These are phyloP conservation scores for Trichoderma cornu-damae DNA, from an alignment of 2,329 filamentous ascomycete species.

Conservation along the genomic window DNA sequence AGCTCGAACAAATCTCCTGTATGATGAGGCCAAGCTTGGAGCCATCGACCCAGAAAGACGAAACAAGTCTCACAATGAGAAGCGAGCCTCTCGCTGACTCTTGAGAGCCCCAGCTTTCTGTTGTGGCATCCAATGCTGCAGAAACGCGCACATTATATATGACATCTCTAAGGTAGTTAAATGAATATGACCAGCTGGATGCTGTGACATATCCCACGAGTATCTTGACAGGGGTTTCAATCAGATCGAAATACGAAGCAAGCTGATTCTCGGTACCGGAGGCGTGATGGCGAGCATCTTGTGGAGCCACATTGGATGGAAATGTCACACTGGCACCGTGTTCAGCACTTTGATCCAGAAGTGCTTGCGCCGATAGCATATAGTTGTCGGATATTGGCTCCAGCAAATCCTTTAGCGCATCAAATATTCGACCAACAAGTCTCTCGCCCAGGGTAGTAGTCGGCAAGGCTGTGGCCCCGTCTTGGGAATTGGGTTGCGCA, in stretches of 20 bases:
- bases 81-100: constrained; percentile 52
- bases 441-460: constrained; percentile 44
- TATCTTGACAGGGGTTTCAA: constrained; percentile 51
- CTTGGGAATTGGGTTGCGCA: constrained; percentile 32
- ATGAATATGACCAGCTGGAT: constrained; percentile 56
- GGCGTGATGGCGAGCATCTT: constrained; percentile 20
- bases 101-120: constrained; percentile 34
- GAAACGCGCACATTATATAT: constrained; percentile 48
- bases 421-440: constrained; percentile 51
- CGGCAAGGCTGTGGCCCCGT: constrained; percentile 20
- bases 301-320: constrained; percentile 21
- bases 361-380: constrained; percentile 50
- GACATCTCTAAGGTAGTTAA: constrained; percentile 53
- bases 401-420: constrained; percentile 52
- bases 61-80: constrained; percentile 53
- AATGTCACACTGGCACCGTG: constrained; percentile 35
- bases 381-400: constrained; percentile 55
- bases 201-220: constrained; percentile 61
- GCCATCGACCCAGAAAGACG: constrained; percentile 60
- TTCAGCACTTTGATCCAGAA: constrained; percentile 49
- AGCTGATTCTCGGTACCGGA: constrained; percentile 24
- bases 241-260: constrained; percentile 38
- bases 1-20: constrained; percentile 62
- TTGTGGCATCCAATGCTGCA: constrained; percentile 35
- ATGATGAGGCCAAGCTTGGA: constrained; percentile 57